Evolutionary conservation across 2,329 filamentous ascomycete species (phyloP), one percentile per base, ranked within the genome.

Genomic region (Arthroderma uncinatum): DNA sequence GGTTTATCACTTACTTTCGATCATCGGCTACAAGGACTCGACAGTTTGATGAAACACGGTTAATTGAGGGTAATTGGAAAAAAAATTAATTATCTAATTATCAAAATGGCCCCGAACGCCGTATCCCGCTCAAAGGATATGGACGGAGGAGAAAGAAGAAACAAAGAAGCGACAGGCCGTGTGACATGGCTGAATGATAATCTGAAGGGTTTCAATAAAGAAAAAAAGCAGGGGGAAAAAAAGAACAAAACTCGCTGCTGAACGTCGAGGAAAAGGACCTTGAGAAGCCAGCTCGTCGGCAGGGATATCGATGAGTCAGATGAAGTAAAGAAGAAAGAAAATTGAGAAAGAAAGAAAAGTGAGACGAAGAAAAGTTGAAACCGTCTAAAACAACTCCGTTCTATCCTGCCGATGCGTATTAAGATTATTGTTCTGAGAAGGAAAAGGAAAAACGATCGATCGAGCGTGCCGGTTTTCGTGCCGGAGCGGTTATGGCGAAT

Each of bases 331-430:
- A 50, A 28, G 19, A 19, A 53, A 36, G 16, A 8, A 36, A 53
- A 44, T 21, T 8, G 36, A 23, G 28, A 37, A 19, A 48, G 6
- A 48, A 48, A 16, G n/a, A 19, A 48, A 12, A 6, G 21, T 9
- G 14, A 53, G 28, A 25, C 25, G 30, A 30, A 52, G 28, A n/a
- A 21, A 52, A 30, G 47, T 34, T 53, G 44, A 25, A 48, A 21
- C 44, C 44, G 28, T 48, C 44, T 48, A 28, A n/a, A n/a, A 28
- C 44, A 48, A 48, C 44, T 48, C 44, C 44, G 44, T 48, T 30
- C 25, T 28, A 28, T 28, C 44, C 44, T 12, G 44, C 44, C 44
- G 12, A 48, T 48, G 44, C 44, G 9, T 28, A 48, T 48, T 48
- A 48, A 48, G 25, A 28, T 30, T 48, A 48, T 48, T 12, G 9